phyloP scores from a whole-genome alignment of 805 yeast genomes.

The Metschnikowia dekortorum region DNA sequence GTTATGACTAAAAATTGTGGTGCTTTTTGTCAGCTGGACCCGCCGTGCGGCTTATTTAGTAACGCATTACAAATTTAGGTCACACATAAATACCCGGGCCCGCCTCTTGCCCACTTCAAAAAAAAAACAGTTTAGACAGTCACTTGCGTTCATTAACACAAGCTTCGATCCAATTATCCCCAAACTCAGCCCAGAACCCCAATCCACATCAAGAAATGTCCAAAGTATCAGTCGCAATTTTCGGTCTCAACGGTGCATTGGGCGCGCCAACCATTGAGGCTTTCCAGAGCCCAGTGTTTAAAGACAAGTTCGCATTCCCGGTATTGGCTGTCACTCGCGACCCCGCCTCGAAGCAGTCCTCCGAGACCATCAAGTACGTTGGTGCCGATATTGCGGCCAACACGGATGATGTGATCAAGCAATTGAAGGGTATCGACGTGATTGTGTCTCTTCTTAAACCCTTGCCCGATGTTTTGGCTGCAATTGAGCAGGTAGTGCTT shows the following conservation, averaged over 20 bases:
- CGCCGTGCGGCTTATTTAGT: too few species aligned
- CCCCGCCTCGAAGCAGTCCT: conserved; percentile 25
- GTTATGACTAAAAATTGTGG: too few species aligned
- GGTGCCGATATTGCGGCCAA: conserved; percentile 27
- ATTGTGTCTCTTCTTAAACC: conserved; percentile 43
- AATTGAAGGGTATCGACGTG: conserved; percentile 47
- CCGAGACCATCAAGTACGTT: conserved; percentile 38
- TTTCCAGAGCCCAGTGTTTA: conserved; percentile 39
- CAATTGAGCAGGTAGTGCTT: conserved; percentile 37
- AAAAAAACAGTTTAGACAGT: too few species aligned
- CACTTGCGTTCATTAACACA: too few species aligned
- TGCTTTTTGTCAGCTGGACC: too few species aligned
- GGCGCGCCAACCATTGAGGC: conserved; percentile 48
- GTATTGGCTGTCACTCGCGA: conserved; percentile 49
- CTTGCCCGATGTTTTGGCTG: conserved; percentile 25
- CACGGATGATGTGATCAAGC: conserved; percentile 21
- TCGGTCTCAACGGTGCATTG: conserved; percentile 50
- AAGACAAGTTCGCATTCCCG: conserved; percentile 42
- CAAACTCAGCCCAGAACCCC: neutral
- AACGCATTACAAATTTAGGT: too few species aligned
- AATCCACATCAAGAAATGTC: conserved; percentile 11
- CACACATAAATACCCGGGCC: too few species aligned
- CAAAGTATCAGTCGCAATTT: conserved; percentile 40
- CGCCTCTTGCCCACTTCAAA: too few species aligned
- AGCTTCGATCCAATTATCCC: too few species aligned